Base-by-base conservation (phyloP, 1,284 basidiomycete genomes). In the Prillingera fragicola region DNA sequence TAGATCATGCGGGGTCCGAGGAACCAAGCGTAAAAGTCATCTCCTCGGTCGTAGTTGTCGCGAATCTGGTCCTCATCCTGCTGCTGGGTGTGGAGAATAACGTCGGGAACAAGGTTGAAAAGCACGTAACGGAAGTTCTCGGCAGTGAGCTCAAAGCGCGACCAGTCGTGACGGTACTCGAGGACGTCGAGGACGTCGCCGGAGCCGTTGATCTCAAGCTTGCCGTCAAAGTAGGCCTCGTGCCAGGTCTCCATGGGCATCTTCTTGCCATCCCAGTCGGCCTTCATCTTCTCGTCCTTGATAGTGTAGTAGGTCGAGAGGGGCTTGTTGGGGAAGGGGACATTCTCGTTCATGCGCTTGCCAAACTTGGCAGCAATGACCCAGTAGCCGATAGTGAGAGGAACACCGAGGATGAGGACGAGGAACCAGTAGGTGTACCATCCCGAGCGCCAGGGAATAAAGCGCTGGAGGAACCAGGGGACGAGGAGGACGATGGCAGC, bases 231-330 rank as follows among this genome's bases (percentile, higher is more conserved):
- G 76, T 87, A 98, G 53, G 89, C 87, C 75, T 98, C 95, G 70
- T 98, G 85, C 78, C 96, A 95, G 55, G 87, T 74, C 74, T 98
- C 91, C 84, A 96, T 95, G 38, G 92, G 92, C 54, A 98, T 96
- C 74, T 96, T 97, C 69, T 84, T 83, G 69, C 59, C 69, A 39
- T 81, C 73, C 75, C 91, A 96, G 59, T 83, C 78, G 22, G 77
- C 75, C 74, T 81, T 85, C 62, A 98, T 77, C 52, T 82, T 82
- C 1, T 75, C 70, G 74, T 96, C 90, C 58, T 88, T 84, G 74
- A 97, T 85, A 43, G 82, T 84, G 65, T 98, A 85, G 71, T 98
- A 99, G 60, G 85, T 80, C 61, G 86, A 84, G 53, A 95, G 80
- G 56, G 85, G 80, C 69, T 84, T 85, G 52, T 84, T 83, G 12